phyloP scores from a whole-genome alignment of 1,284 basidiomycete species.

The Hymenochaete sp. region DNA sequence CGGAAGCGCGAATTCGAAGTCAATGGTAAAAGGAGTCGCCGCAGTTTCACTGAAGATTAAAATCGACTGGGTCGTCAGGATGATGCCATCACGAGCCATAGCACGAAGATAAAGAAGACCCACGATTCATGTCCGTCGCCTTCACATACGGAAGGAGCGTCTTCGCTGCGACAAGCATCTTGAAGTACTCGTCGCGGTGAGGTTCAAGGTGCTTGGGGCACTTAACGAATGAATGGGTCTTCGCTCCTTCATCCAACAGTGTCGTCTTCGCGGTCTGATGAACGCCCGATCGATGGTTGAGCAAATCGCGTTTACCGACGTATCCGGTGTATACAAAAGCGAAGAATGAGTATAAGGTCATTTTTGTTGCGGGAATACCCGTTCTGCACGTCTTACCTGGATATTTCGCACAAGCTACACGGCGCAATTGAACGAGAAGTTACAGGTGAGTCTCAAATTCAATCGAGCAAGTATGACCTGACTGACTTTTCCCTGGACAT shows the following conservation, averaged over 20 bases:
- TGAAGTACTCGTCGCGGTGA: constrained; percentile 11
- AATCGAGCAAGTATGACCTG: not conserved
- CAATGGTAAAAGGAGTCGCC: constrained; percentile 13
- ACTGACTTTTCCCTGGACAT: constrained; percentile 14
- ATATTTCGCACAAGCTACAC: constrained; percentile 11
- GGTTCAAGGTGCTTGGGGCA: constrained; percentile 8
- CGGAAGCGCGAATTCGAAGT: constrained; percentile 15
- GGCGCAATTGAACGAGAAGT: not conserved
- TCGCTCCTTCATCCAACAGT: constrained; percentile 11
- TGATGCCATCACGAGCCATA: not conserved
- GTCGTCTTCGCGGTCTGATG: constrained; percentile 14
- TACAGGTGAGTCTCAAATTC: not conserved
- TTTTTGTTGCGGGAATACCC: not conserved
- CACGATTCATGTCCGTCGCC: constrained; percentile 8
- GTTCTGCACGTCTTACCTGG: constrained; percentile 2
- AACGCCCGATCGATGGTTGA: not conserved
- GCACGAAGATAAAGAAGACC: not conserved
- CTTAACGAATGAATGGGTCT: constrained; percentile 10
- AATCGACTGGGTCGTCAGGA: not conserved
- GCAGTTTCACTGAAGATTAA: constrained; percentile 10
- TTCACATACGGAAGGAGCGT: constrained; percentile 10
- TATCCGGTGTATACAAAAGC: not conserved
- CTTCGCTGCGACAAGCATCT: constrained; percentile 12
- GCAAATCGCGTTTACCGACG: not conserved
- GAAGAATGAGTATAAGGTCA: not conserved